Percentiles rank a stretch among this genome's conserved stretches.
Conservation (phyloP, 2,329 filamentous ascomycete species). For the Clonostachys solani region DNA sequence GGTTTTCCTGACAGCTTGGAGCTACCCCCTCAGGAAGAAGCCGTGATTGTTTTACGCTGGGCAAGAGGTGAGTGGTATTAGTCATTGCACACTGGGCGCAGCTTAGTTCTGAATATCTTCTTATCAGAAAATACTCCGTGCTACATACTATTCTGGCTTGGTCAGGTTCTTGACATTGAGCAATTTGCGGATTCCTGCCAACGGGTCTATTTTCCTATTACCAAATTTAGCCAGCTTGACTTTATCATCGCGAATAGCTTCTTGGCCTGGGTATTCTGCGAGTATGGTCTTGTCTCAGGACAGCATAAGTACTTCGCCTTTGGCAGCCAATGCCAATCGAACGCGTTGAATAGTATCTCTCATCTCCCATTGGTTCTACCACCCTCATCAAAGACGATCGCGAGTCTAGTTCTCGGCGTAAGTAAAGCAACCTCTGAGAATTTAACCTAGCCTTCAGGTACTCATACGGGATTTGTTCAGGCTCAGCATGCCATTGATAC, state of each 20-base stretch:
- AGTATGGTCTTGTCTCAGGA: constrained; percentile 17
- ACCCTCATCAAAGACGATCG: constrained; percentile 22
- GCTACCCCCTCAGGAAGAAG: background rate
- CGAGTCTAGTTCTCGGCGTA: constrained; percentile 24
- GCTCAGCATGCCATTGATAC: constrained; percentile 23
- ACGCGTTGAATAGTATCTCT: constrained; percentile 14
- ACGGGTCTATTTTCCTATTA: constrained; percentile 26
- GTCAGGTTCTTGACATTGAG: constrained; percentile 20
- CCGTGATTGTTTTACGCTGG: background rate
- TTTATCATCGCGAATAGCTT: constrained; percentile 27
- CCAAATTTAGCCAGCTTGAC: constrained; percentile 21
- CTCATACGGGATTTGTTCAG: constrained; percentile 9
- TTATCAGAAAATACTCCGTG: background rate
- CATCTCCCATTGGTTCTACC: constrained; percentile 22
- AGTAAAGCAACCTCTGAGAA: background rate
- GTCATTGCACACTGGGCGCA: background rate
- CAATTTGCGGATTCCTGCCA: constrained; percentile 21
- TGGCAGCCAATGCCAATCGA: constrained; percentile 14
- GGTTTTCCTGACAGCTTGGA: background rate
- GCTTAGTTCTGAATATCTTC: background rate
- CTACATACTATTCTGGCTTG: constrained; percentile 17
- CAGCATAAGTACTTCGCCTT: constrained; percentile 11
- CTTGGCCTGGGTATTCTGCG: constrained; percentile 25
- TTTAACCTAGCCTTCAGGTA: background rate
- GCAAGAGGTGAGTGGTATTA: background rate